Evolutionary conservation across 805 yeast genomes (phyloP).

Genomic region (Candida michaelii): DNA sequence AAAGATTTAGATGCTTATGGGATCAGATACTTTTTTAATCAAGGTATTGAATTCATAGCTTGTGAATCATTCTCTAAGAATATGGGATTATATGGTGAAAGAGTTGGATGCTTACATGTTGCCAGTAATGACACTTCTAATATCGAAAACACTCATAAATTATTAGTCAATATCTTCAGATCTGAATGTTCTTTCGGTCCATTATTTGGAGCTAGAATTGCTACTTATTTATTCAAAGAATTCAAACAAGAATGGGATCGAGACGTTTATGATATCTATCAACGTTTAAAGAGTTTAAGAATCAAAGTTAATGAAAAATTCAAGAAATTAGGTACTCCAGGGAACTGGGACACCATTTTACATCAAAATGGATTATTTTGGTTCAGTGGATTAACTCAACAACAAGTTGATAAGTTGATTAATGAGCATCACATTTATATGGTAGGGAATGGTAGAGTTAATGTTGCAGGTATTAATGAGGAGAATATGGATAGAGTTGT

Average conservation of each 20-base stretch:
- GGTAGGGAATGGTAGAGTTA: slow-evolving; percentile 41
- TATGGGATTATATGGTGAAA: slow-evolving; percentile 42
- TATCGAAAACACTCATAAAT: slow-evolving; percentile 20
- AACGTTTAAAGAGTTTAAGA: slow-evolving; percentile 34
- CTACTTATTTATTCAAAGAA: slow-evolving; percentile 30
- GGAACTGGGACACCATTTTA: slow-evolving; percentile 39
- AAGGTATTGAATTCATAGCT: slow-evolving; percentile 28
- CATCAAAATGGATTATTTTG: slow-evolving; percentile 45
- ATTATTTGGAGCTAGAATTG: slow-evolving; percentile 46
- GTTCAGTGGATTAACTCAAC: slow-evolving; percentile 39
- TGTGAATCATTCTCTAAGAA: slow-evolving; percentile 45
- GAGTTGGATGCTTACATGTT: slow-evolving; percentile 40
- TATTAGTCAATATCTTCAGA: slow-evolving; percentile 35
- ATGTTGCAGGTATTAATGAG: slow-evolving; percentile 44
- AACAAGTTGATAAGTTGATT: slow-evolving; percentile 32
- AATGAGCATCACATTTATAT: slow-evolving; percentile 39
- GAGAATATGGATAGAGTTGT: slow-evolving; percentile 40
- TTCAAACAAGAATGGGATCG: slow-evolving; percentile 33
- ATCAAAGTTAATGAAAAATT: slow-evolving; percentile 27
- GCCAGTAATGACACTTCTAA: slow-evolving; percentile 20
- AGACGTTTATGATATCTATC: slow-evolving; percentile 31
- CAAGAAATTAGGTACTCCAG: slow-evolving; percentile 39
- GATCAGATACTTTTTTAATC: slow-evolving; percentile 33
- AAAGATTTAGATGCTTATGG: slow-evolving; percentile 53
- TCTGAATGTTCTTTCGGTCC: slow-evolving; percentile 47